phyloP scores from a whole-genome alignment of 805 yeast species.

The Myxozyma neglecta region DNA sequence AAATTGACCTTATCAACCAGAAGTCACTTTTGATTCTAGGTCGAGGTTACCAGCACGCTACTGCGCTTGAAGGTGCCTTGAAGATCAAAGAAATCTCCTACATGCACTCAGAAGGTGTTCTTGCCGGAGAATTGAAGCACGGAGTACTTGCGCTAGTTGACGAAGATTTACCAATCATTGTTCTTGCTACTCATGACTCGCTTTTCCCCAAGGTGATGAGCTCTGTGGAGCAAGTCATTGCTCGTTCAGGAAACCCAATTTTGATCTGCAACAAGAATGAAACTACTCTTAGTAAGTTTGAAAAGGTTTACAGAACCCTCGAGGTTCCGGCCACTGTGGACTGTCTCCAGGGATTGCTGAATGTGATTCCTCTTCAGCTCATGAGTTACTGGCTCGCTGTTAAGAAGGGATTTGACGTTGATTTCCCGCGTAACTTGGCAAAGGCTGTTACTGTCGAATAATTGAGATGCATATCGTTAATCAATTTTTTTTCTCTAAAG shows the following conservation, averaged over 20 bases:
- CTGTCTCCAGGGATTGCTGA: constrained; percentile 93
- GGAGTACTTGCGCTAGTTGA: constrained; percentile 97
- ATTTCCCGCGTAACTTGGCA: constrained; percentile 98
- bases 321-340: constrained; percentile 96
- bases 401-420: constrained; percentile 92
- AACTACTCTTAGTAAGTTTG: constrained; percentile 43
- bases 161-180: constrained; percentile 88
- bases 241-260: constrained; percentile 96
- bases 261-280: constrained; percentile 85
- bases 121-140: constrained; percentile 98
- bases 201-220: constrained; percentile 94
- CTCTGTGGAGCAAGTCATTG: constrained; percentile 93
- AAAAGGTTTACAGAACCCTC: constrained; percentile 48
- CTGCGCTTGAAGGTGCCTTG: constrained; percentile 97
- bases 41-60: constrained; percentile 95
- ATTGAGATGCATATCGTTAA: constrained; percentile 6
- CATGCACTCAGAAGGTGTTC: constrained; percentile 98
- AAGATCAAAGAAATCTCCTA: constrained; percentile 97
- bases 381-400: constrained; percentile 97
- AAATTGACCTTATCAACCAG: constrained; percentile 68
- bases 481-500: neutral
- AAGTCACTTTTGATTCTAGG: constrained; percentile 89
- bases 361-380: constrained; percentile 90
- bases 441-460: constrained; percentile 97
- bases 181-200: constrained; percentile 94